Base-by-base conservation (phyloP, 1,284 basidiomycete species). In the Ustilago loliicola region DNA sequence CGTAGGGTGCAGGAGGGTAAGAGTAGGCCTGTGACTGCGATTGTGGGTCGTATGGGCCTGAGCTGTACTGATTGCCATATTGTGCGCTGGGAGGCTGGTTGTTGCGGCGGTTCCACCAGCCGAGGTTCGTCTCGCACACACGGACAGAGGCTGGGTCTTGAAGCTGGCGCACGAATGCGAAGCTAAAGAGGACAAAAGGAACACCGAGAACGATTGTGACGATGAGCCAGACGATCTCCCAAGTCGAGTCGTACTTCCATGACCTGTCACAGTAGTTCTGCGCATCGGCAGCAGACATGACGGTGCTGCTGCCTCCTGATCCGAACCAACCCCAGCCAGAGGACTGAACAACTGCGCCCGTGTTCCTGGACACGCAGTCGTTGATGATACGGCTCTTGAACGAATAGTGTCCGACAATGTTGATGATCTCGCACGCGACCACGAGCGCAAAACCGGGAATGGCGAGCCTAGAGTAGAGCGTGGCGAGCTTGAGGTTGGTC, bases 191-290 rank as follows among this genome's bases (percentile, higher is more conserved):
- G 52, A 82, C 73, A 40, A 83, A 82, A 4, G 81, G 68, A 10
- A 74, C 30, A 23, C 82, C 82, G 27, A 83, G 36, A 23, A 80
- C 10, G 13, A 74, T 25, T 5, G 76, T 74, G 34, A 82, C 68
- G 51, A 83, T 40, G 15, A 83, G 69, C 79, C 80, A 80, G 27
- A 82, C 66, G 23, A 82, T 81, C 47, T 65, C 52, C 80, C 79
- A 80, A 25, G 66, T 79, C 6, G 72, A 71, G 30, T 65, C 61
- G 50, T 71, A 68, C 42, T 50, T 76, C 79, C 80, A 83, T 36
- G 48, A 51, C 40, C 54, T 51, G 38, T 72, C 51, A 61, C 81
- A 83, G 66, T 78, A 83, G 19, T 30, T 64, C 15, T 47, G 36
- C n/a, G 81, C 81, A 47, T 76, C 66, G 5, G 62, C 59, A 42